A percentile compares a stretch with the other conserved stretches of the same genome.
These are phyloP conservation scores for Diophrys appendiculata DNA, from an alignment of 73 alveolate species.

Conservation along the genomic window DNA sequence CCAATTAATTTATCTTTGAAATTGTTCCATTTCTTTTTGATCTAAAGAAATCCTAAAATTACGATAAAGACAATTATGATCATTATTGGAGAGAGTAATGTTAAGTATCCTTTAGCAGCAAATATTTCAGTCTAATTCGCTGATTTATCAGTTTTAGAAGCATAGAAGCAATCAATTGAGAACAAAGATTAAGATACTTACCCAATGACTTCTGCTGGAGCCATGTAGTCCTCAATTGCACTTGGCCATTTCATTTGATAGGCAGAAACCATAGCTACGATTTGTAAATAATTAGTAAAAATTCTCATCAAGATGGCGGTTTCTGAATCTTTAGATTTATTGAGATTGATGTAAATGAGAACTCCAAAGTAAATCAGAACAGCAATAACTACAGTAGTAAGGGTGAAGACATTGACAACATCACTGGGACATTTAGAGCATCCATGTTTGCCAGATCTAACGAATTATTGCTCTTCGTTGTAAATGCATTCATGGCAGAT, in stretches of 20 bases:
- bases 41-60: not conserved
- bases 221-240: slow-evolving; percentile 16
- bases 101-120: not conserved
- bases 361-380: not conserved
- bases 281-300: slow-evolving; percentile 56
- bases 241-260: slow-evolving; percentile 52
- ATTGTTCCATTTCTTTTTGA: slow-evolving; percentile 2
- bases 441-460: too few relatives aligned
- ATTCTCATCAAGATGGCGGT: slow-evolving; percentile 32
- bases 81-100: not conserved
- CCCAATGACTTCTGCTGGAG: slow-evolving; percentile 15
- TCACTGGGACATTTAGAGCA: slow-evolving; percentile 17
- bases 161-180: slow-evolving; percentile 20
- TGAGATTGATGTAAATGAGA: not conserved
- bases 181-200: not conserved
- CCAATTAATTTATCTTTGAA: not conserved
- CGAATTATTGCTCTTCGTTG: too few relatives aligned
- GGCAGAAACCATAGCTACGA: slow-evolving; percentile 36
- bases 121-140: not conserved
- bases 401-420: not conserved
- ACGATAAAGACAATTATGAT: not conserved
- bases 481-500: slow-evolving; percentile 5
- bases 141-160: not conserved
- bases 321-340: not conserved
- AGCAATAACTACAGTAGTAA: not conserved